Conservation (phyloP, 75 land plant species). For the Azolla pinnata region DNA sequence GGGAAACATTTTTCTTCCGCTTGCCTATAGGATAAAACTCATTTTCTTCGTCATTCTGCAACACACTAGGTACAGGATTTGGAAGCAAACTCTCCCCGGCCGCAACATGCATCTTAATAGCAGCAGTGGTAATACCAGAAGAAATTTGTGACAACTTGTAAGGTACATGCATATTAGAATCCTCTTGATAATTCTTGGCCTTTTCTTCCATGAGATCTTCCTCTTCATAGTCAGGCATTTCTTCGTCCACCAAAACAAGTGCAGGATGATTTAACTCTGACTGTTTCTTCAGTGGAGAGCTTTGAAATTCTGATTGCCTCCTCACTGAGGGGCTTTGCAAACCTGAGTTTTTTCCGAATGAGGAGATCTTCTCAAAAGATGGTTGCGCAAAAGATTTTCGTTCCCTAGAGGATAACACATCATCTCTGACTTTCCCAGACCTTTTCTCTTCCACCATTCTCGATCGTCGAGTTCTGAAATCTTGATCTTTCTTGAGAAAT, state of each 20-base stretch:
- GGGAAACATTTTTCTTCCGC: not conserved
- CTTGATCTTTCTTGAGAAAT: conserved; percentile 51
- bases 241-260: conserved; percentile 32
- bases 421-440: conserved; percentile 41
- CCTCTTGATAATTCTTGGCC: no score
- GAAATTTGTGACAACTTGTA: no score
- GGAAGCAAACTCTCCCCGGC: no score
- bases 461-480: conserved; percentile 43
- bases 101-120: no score
- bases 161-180: no score
- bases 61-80: not conserved
- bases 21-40: not conserved
- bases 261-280: no score
- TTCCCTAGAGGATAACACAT: conserved; percentile 42
- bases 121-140: no score
- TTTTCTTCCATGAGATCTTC: conserved; percentile 10
- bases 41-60: not conserved
- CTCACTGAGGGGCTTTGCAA: not conserved
- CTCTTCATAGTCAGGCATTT: conserved; percentile 51
- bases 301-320: not conserved
- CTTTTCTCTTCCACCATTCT: conserved; percentile 60
- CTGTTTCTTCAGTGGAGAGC: not conserved
- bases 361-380: not conserved
- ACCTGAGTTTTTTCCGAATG: not conserved
- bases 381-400: conserved; percentile 3